Conservation (phyloP, 305 asterid genomes). For the Caryopteris hybrid region DNA sequence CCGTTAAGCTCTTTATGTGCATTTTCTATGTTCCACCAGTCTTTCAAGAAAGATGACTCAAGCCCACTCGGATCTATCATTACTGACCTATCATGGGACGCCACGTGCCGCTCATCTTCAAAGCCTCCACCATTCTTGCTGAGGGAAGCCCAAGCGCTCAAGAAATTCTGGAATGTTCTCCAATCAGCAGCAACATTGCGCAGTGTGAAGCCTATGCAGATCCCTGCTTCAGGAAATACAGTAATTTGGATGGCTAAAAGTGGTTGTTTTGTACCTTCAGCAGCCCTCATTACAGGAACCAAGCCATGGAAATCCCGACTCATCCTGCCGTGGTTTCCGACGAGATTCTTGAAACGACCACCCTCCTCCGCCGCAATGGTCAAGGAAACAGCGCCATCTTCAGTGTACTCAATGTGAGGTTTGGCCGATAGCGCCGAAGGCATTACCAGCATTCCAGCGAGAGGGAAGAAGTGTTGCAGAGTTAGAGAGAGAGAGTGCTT, state of each 20-base stretch:
- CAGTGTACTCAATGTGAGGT: conserved; percentile 29
- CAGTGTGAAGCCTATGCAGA: conserved; percentile 45
- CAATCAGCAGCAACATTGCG: conserved; percentile 48
- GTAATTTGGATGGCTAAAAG: conserved; percentile 42
- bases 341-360: conserved; percentile 21
- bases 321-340: conserved; percentile 21
- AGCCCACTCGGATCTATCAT: conserved; percentile 26
- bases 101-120: background rate
- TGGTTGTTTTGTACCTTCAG: conserved; percentile 11
- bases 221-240: conserved; percentile 36
- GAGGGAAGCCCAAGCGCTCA: conserved; percentile 49
- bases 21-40: conserved; percentile 10
- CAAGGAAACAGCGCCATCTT: conserved; percentile 30
- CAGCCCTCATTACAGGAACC: conserved; percentile 28
- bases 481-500: conserved; percentile 29
- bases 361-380: conserved; percentile 23
- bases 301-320: conserved; percentile 21
- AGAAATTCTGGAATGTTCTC: conserved; percentile 46
- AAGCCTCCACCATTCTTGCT: background rate
- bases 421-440: conserved; percentile 22
- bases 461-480: conserved; percentile 39
- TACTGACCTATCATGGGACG: conserved; percentile 32
- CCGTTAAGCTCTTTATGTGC: background rate
- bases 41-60: conserved; percentile 19
- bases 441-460: conserved; percentile 34